Base-by-base conservation (phyloP, 768 basidiomycete species). In the Lactifluus echinatus region DNA sequence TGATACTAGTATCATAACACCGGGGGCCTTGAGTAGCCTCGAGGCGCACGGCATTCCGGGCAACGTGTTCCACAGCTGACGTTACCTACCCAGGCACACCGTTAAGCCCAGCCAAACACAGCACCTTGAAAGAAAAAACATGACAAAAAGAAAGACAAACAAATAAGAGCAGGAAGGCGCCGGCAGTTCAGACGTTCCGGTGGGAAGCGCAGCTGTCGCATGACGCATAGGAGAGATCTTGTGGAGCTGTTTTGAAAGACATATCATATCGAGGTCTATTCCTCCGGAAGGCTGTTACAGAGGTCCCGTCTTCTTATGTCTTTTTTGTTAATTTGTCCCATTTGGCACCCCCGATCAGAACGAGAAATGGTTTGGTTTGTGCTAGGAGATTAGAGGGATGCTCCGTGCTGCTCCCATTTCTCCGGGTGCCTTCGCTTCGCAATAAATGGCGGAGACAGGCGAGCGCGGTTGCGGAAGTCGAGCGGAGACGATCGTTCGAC, bases 1-100 rank as follows among this genome's bases (percentile, higher is more conserved):
- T 39, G 6, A 42, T 39, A 8, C 2, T 24, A n/a, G 2, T 23
- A 12, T 26, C 39, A 8, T 12, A 21, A 17, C 19, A 47, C n/a
- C 19, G 40, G 52, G 26, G 5, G 10, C 24, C 19, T 24, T 31
- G 12, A 29, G 28, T 17, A 36, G 45, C 54, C 58, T 55, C 48
- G 53, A 55, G 58, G 58, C 33, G 57, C 53, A 59, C 48, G 42
- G 58, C 58, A 55, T 47, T n/a, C 21, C 40, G 58, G 42, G 36
- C 53, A 59, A 55, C 58, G 48, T 59, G 58, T 50, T 50, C 53
- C 48, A 28, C 6, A 12, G 46, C 43, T 54, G 52, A 36, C 57
- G 33, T 50, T 47, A 31, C 34, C 19, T 29, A 29, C 52, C 52
- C 44, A 57, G 57, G 57, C 57, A 58, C 57, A 7, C 11, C 17